Base-by-base conservation (phyloP, 2,329 filamentous ascomycete genomes). In the Penicillium sp. region DNA sequence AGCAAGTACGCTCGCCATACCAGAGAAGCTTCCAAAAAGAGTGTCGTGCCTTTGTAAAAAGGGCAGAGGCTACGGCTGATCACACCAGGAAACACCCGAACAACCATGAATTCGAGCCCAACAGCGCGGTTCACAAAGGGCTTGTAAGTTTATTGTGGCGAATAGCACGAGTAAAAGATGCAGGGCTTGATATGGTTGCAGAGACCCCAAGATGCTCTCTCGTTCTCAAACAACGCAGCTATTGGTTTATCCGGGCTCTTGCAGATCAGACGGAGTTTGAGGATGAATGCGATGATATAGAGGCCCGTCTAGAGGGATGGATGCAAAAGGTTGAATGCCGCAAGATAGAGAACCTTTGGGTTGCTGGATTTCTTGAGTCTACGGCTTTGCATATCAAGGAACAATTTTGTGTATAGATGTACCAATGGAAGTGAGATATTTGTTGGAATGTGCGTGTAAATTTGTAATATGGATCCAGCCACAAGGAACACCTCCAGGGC, bases 121-220 rank as follows among this genome's bases (percentile, higher is more conserved):
- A 8, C 10, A 13, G 6, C 16, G 6, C 9, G 4, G 16, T 23
- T 11, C 4, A 19, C 16, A 27, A 11, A 16, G 39, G 38, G 11
- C 13, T 55, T 9, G 11, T 31, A 10, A 16, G 15, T 25, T 16
- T 50, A 7, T 44, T 40, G 39, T 19, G 3, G 2, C 31, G 50
- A 27, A 21, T 50, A 9, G 39, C 19, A 8, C 21, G 8, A 5
- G 13, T 55, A 11, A 43, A 36, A 38, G 31, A 50, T 10, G 21
- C 46, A 5, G 46, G 53, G 15, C 39, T 55, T 13, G n/a, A 50
- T 2, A 55, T 55, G 53, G 46, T 50, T 25, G 39, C 46, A 2
- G 16, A 50, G 11, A 27, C 46, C 13, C 46, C 53, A 2, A 44
- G n/a, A 9, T 50, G 53, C 9, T 25, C 53, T 31, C 46, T 50